Conservation (phyloP, 164 flowering plant genomes). For the Umbellularia californica region DNA sequence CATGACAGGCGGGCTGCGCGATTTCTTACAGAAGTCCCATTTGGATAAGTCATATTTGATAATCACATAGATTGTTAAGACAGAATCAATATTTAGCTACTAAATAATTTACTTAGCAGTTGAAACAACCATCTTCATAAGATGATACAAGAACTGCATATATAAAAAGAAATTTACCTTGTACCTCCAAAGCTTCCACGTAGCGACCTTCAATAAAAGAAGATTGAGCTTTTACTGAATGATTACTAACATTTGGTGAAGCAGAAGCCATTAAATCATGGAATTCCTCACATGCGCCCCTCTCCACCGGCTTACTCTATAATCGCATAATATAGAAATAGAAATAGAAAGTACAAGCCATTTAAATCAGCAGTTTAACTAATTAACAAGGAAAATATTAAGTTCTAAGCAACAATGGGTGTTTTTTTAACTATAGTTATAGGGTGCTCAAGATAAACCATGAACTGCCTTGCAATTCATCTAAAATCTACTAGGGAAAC, state of each 20-base stretch:
- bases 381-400: neutral
- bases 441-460: too few relatives aligned
- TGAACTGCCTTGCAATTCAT: too few relatives aligned
- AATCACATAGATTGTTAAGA: neutral
- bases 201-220: slow-evolving; percentile 84
- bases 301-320: slow-evolving; percentile 84
- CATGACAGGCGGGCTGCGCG: too few relatives aligned
- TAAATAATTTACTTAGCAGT: neutral
- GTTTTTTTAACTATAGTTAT: too few relatives aligned
- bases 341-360: too few relatives aligned
- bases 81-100: neutral
- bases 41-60: neutral
- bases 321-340: neutral
- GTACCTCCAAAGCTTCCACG: slow-evolving; percentile 53
- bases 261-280: slow-evolving; percentile 49
- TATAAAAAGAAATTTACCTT: slow-evolving; percentile 41
- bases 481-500: too few relatives aligned
- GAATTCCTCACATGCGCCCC: slow-evolving; percentile 78
- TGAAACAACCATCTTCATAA: neutral
- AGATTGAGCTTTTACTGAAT: slow-evolving; percentile 63
- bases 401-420: neutral
- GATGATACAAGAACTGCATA: neutral
- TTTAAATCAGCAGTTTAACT: neutral
- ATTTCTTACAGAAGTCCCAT: neutral
- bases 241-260: slow-evolving; percentile 21